Conservation (phyloP, 495 filamentous ascomycete species). For the Astrothelium macrocarpum region DNA sequence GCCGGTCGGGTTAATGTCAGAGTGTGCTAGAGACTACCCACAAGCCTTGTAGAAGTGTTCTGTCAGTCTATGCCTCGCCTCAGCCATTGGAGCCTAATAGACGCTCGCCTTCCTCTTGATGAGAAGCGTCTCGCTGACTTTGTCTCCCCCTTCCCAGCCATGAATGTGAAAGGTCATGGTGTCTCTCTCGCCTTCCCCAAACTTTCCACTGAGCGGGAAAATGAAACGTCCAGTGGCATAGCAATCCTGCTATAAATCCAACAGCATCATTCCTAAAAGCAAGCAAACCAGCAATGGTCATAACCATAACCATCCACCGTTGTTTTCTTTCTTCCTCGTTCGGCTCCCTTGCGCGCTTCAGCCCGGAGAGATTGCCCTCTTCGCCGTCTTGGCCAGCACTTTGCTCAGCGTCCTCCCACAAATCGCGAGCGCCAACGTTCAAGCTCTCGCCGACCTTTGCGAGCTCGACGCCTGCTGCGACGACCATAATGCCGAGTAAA, state of each 20-base stretch:
- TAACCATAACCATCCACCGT: constrained; percentile 78
- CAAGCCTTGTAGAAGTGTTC: neutral
- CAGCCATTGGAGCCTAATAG: neutral
- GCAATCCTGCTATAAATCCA: constrained; percentile 72
- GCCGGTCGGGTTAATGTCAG: no score
- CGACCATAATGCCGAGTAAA: constrained; percentile 75
- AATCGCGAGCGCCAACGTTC: constrained; percentile 61
- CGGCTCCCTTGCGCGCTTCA: constrained; percentile 25
- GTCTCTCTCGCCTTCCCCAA: constrained; percentile 12
- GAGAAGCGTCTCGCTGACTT: neutral
- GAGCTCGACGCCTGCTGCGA: constrained; percentile 79
- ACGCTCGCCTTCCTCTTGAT: neutral
- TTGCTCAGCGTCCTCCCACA: constrained; percentile 36
- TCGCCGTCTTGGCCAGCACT: constrained; percentile 25
- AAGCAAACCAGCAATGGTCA: constrained; percentile 68
- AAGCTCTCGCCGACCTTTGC: constrained; percentile 73
- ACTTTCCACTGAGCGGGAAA: constrained; percentile 31
- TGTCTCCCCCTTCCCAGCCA: neutral
- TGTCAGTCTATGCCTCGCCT: neutral
- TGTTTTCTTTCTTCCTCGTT: constrained; percentile 55
- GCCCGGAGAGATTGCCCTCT: constrained; percentile 8
- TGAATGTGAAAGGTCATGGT: neutral
- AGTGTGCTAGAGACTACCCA: no score
- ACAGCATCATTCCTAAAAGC: constrained; percentile 86
- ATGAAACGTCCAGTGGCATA: constrained; percentile 48